phyloP scores from a whole-genome alignment of 371 early-diverging fungal genomes.

The Mucor piriformis region DNA sequence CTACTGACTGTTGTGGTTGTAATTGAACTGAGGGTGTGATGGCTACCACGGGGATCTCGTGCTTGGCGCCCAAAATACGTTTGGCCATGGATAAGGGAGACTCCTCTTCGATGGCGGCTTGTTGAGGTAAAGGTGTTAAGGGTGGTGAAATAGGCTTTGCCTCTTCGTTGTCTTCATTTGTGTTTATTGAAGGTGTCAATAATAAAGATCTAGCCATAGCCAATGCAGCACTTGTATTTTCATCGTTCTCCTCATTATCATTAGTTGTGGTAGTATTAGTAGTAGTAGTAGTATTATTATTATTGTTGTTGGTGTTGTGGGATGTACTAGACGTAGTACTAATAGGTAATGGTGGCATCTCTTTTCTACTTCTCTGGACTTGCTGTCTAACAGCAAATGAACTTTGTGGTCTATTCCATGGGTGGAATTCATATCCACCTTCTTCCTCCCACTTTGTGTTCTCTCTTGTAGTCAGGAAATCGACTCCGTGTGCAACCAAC shows the following conservation, averaged over 20 bases:
- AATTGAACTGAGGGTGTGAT: constrained; percentile 1
- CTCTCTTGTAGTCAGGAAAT: constrained; percentile 42
- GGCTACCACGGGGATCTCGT: constrained; percentile 10
- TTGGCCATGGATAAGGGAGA: constrained; percentile 20
- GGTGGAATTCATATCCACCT: constrained; percentile 54
- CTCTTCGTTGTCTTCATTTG: constrained; percentile 9
- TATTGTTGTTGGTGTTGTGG: not conserved
- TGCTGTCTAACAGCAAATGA: constrained; percentile 42
- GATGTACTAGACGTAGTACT: not conserved
- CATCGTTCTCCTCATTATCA: not conserved
- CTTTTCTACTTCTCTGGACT: constrained; percentile 15
- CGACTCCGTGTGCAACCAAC: constrained; percentile 50
- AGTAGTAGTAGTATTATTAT: not conserved
- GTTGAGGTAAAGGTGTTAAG: constrained; percentile 15
- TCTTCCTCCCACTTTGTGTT: constrained; percentile 55
- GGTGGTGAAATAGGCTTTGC: constrained; percentile 26
- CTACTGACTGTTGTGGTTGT: constrained; percentile 27
- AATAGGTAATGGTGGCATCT: constrained; percentile 2
- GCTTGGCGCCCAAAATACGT: constrained; percentile 24
- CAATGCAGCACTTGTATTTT: constrained; percentile 4
- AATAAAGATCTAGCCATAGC: constrained; percentile 21
- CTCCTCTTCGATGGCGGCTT: constrained; percentile 6
- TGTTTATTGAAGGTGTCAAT: constrained; percentile 5
- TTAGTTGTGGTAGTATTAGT: not conserved
- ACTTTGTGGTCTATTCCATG: constrained; percentile 51